These are phyloP conservation scores for Gryganskiella cystojenkinii DNA, from an alignment of 192 early-diverging fungal species.

Conservation along the genomic window DNA sequence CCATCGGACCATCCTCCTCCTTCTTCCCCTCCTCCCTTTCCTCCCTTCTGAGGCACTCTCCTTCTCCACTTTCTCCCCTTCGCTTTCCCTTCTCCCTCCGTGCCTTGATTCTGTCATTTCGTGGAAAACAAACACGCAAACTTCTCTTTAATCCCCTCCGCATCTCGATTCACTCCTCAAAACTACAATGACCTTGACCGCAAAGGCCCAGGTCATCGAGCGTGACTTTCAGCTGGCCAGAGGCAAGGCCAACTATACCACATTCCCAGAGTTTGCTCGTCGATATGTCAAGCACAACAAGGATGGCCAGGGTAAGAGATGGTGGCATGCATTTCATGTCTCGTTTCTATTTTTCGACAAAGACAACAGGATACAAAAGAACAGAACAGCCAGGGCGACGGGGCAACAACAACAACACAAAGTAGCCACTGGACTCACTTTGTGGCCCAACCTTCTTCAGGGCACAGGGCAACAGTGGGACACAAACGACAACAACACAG, in stretches of 20 bases:
- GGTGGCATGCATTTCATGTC: neutral
- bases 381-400: neutral
- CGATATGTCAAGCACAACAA: conserved; percentile 67
- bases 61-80: neutral
- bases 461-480: neutral
- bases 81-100: neutral
- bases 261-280: conserved; percentile 61
- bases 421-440: no score
- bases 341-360: neutral
- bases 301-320: conserved; percentile 60
- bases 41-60: neutral
- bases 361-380: neutral
- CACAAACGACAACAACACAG: neutral
- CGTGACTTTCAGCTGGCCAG: conserved; percentile 57
- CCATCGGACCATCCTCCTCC: neutral
- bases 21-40: neutral
- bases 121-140: neutral
- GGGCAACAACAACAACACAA: neutral
- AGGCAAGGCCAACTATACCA: conserved; percentile 57
- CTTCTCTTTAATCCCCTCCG: neutral
- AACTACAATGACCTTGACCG: conserved; percentile 42
- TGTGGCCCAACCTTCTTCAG: no score
- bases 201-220: conserved; percentile 56
- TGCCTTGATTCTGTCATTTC: neutral
- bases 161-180: neutral